These are phyloP conservation scores for Gautieria morchelliformis DNA, from an alignment of 768 basidiomycete species.

Conservation along the genomic window DNA sequence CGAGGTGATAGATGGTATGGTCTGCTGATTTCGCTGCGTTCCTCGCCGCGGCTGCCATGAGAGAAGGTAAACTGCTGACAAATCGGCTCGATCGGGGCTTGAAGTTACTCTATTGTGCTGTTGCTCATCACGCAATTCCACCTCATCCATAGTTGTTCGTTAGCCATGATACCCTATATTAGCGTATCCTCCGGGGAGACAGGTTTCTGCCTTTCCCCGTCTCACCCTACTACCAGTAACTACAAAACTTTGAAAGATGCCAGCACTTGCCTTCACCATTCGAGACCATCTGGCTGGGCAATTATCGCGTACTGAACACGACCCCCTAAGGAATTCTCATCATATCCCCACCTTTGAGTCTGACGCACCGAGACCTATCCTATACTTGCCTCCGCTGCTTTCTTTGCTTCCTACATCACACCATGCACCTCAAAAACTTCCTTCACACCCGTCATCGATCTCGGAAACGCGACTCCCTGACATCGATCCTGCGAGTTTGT, in stretches of 20 bases:
- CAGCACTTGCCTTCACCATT: conserved; percentile 8
- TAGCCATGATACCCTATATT: neutral
- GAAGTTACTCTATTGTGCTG: neutral
- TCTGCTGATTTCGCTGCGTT: conserved; percentile 55
- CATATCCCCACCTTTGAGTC: conserved; percentile 40
- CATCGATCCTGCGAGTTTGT: conserved; percentile 78
- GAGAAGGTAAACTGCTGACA: neutral
- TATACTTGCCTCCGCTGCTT: conserved; percentile 73
- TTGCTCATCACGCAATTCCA: conserved; percentile 1
- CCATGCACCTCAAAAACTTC: conserved; percentile 19
- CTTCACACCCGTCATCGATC: conserved; percentile 34
- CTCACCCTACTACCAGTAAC: neutral
- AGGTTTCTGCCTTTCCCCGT: neutral
- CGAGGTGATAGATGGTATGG: conserved; percentile 83
- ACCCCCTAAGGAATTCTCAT: conserved; percentile 37
- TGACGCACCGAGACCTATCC: conserved; percentile 37
- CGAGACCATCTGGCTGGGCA: conserved; percentile 2
- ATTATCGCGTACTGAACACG: neutral
- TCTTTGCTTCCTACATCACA: conserved; percentile 61
- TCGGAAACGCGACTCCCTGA: conserved; percentile 73
- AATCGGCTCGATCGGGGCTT: neutral
- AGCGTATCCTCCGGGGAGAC: too few species aligned
- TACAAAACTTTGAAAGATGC: neutral
- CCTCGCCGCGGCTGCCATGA: conserved; percentile 30
- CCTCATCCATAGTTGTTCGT: neutral